Conservation (phyloP, 2,329 filamentous ascomycete genomes). For the Phialocephala subalpina region DNA sequence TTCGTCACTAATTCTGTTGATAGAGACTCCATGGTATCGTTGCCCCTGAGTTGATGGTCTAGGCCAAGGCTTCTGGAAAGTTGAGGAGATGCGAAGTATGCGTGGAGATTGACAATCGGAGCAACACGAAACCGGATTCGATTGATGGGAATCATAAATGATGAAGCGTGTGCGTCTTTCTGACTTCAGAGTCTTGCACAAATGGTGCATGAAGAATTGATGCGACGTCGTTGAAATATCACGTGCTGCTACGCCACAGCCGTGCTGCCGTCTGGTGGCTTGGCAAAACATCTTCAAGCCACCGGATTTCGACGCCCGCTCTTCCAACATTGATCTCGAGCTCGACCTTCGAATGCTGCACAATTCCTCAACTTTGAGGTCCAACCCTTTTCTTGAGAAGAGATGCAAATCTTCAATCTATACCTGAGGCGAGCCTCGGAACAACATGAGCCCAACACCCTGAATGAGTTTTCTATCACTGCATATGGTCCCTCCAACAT, state of each 20-base stretch:
- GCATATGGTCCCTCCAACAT: slow-evolving; percentile 7
- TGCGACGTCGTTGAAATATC: background rate
- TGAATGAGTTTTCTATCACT: background rate
- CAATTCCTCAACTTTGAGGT: background rate
- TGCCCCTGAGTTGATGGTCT: background rate
- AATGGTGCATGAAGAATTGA: background rate
- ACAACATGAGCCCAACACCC: background rate
- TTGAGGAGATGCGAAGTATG: background rate
- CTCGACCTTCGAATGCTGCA: background rate
- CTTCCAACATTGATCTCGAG: background rate
- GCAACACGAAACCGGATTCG: background rate
- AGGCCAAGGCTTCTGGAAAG: background rate
- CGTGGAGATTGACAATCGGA: background rate
- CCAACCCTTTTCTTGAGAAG: background rate
- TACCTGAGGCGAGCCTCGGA: background rate
- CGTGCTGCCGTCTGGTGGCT: background rate
- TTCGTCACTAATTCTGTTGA: background rate
- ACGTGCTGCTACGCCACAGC: background rate
- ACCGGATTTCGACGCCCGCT: background rate
- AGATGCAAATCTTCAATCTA: background rate
- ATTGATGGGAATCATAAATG: background rate
- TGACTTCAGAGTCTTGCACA: background rate
- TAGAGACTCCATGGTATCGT: background rate
- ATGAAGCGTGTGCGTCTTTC: background rate
- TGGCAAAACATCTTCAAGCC: background rate